Conservation (phyloP, 2,329 filamentous ascomycete species). For the Berkeleyomyces rouxiae region DNA sequence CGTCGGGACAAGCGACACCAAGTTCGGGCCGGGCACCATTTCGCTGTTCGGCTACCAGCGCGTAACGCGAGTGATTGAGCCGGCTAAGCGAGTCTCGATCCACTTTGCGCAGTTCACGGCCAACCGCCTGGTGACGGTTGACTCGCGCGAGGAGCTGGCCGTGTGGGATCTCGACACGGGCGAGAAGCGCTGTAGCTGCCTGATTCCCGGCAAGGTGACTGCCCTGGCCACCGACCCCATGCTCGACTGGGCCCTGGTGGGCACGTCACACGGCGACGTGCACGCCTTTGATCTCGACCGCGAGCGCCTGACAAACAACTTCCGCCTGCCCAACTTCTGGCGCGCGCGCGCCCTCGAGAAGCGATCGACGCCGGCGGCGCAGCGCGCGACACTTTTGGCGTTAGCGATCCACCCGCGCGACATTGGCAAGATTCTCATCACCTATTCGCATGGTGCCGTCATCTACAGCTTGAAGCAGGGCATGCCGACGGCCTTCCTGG, state of each 20-base stretch:
- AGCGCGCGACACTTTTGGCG: constrained; percentile 43
- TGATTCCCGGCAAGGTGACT: constrained; percentile 60
- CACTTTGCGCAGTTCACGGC: constrained; percentile 68
- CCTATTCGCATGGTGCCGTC: constrained; percentile 75
- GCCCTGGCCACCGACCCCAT: constrained; percentile 69
- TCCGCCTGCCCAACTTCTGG: constrained; percentile 82
- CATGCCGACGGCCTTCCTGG: constrained; percentile 57
- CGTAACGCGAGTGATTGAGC: constrained; percentile 57
- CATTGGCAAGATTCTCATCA: constrained; percentile 77
- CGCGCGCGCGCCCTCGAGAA: constrained; percentile 51
- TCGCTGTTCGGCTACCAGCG: constrained; percentile 75
- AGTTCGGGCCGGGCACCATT: constrained; percentile 72
- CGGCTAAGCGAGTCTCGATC: constrained; percentile 58
- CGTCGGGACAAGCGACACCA: constrained; percentile 74
- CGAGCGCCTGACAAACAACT: constrained; percentile 48
- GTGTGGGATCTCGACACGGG: constrained; percentile 67
- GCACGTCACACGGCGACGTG: constrained; percentile 66
- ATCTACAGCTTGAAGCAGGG: constrained; percentile 94
- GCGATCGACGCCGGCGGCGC: constrained; percentile 22
- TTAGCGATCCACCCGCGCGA: constrained; percentile 81
- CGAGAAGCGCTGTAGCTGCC: constrained; percentile 48
- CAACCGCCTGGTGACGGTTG: constrained; percentile 70
- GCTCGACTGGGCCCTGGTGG: constrained; percentile 84
- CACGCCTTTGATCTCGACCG: constrained; percentile 88
- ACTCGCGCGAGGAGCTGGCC: constrained; percentile 69